Percentiles rank a stretch among this genome's conserved stretches.
Evolutionary conservation across 805 yeast species (phyloP).

Genomic region (Blastobotrys mokoenaii): DNA sequence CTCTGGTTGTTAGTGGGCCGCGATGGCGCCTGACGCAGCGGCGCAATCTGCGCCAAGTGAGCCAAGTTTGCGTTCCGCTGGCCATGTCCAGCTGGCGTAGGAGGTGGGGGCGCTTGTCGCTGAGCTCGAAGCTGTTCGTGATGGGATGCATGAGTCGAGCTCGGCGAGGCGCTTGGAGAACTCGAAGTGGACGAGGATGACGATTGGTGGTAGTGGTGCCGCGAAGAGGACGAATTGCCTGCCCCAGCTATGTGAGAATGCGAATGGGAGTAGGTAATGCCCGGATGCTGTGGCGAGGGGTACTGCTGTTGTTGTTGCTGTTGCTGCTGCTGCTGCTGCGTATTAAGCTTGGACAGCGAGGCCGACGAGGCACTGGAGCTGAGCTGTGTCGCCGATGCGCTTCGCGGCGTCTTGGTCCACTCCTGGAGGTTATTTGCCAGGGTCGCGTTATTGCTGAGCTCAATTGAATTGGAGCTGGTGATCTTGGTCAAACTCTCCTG

Average conservation of each 20-base stretch:
- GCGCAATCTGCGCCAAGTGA: slow-evolving; percentile 20
- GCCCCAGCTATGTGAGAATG: background rate
- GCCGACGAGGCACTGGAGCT: slow-evolving; percentile 3
- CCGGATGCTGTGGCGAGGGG: too few species aligned
- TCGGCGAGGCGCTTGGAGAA: slow-evolving; percentile 2
- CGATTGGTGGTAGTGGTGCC: background rate
- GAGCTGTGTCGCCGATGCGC: slow-evolving; percentile 8
- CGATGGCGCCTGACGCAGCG: slow-evolving; percentile 20
- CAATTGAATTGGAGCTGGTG: background rate
- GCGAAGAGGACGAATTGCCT: background rate
- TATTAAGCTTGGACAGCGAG: background rate
- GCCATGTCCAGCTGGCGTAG: slow-evolving; percentile 3
- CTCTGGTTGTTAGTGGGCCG: slow-evolving; percentile 11
- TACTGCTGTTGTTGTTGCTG: too few species aligned
- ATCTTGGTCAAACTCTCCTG: background rate
- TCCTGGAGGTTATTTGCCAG: slow-evolving; percentile 16
- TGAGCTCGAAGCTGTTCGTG: slow-evolving; percentile 1
- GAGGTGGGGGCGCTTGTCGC: slow-evolving; percentile 6
- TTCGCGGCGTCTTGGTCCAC: slow-evolving; percentile 18
- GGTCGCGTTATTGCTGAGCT: background rate
- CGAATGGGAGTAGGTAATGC: background rate
- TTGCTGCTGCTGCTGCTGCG: background rate
- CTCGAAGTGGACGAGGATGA: slow-evolving; percentile 3
- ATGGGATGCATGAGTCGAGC: background rate
- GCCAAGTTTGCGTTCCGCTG: slow-evolving; percentile 16